A percentile compares a stretch with the other conserved stretches of the same genome.
These are phyloP conservation scores for Asterophora parasitica DNA, from an alignment of 768 basidiomycete species.

Conservation along the genomic window DNA sequence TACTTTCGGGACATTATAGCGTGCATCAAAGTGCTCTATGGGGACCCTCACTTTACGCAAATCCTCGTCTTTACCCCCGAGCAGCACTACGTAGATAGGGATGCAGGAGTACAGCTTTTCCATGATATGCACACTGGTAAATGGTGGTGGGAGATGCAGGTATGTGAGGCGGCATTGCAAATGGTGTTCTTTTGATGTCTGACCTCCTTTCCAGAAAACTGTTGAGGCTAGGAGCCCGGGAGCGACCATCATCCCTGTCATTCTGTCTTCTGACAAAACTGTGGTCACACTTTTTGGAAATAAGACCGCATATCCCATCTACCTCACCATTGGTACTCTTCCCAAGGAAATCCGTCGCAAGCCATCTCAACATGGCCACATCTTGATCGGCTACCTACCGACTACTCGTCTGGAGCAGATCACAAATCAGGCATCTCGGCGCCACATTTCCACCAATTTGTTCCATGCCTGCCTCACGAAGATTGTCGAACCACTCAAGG, in stretches of 20 bases:
- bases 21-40: constrained; percentile 23
- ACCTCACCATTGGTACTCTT: constrained; percentile 45
- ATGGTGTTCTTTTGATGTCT: background rate
- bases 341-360: constrained; percentile 34
- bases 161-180: too few relatives aligned
- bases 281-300: constrained; percentile 35
- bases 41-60: constrained; percentile 26
- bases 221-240: constrained; percentile 19
- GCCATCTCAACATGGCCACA: constrained; percentile 28
- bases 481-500: constrained; percentile 25
- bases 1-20: constrained; percentile 31
- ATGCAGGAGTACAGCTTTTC: constrained; percentile 23
- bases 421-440: constrained; percentile 21
- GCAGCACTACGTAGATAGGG: constrained; percentile 28
- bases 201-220: background rate
- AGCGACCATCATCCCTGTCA: constrained; percentile 35
- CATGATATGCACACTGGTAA: constrained; percentile 43
- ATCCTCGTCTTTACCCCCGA: constrained; percentile 32
- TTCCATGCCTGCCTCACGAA: constrained; percentile 31
- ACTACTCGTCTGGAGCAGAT: constrained; percentile 29
- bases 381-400: constrained; percentile 39
- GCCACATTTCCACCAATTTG: constrained; percentile 24
- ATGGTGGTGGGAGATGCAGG: constrained; percentile 52
- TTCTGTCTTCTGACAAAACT: constrained; percentile 44
- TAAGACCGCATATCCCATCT: constrained; percentile 42